Conservation (phyloP, 192 early-diverging fungal species). For the Borealophlyctis nickersoniae region DNA sequence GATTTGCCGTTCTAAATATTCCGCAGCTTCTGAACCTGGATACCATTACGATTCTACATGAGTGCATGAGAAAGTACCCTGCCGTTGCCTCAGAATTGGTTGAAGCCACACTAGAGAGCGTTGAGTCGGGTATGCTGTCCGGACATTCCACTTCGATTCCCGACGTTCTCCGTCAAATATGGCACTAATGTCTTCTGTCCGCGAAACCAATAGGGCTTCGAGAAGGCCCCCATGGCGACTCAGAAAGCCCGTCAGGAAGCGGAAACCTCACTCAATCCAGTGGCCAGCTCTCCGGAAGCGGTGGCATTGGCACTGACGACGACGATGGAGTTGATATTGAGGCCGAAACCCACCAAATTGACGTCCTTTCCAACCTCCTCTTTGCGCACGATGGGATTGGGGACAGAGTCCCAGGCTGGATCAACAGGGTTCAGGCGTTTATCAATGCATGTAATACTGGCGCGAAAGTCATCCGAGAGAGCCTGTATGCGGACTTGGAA, state of each 20-base stretch:
- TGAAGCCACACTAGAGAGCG: constrained; percentile 17
- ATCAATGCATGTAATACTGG: constrained; percentile 33
- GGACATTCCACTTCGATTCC: neutral
- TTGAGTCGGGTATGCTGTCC: constrained; percentile 18
- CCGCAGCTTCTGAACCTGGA: constrained; percentile 42
- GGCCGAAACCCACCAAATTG: constrained; percentile 40
- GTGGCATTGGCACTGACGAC: no score
- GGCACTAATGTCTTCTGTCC: no score
- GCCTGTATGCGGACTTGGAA: constrained; percentile 46
- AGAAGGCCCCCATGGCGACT: no score
- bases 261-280: no score
- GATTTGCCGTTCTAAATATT: neutral
- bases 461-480: constrained; percentile 39
- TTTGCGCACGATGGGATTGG: constrained; percentile 46
- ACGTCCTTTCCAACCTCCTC: constrained; percentile 49
- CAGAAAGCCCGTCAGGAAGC: no score
- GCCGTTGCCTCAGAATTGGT: constrained; percentile 37
- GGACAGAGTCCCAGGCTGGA: constrained; percentile 32
- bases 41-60: constrained; percentile 40
- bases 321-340: constrained; percentile 42
- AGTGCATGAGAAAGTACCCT: constrained; percentile 43
- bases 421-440: constrained; percentile 40
- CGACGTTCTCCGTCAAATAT: constrained; percentile 9
- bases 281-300: no score
- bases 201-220: no score